Percentiles rank a stretch among this genome's conserved stretches.
Conservation (phyloP, 1,139 yeast species). For the Saccharomyces hybrid region DNA sequence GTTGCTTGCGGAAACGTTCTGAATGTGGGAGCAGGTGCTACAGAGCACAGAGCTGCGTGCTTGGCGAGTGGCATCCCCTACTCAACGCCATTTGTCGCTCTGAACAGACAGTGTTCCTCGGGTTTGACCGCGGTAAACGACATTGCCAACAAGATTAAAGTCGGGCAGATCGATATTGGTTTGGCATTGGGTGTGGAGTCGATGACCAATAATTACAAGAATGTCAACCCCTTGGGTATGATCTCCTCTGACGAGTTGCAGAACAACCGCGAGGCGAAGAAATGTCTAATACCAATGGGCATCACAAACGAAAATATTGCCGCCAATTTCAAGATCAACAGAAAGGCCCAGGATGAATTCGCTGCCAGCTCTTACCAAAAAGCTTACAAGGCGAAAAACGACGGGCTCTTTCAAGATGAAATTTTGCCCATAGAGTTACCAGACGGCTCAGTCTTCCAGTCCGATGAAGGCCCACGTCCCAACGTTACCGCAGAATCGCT, state of each 20-base stretch:
- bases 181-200: slow-evolving; percentile 90
- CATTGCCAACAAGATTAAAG: slow-evolving; percentile 76
- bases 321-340: slow-evolving; percentile 50
- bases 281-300: slow-evolving; percentile 86
- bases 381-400: slow-evolving; percentile 65
- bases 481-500: slow-evolving; percentile 77
- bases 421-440: slow-evolving; percentile 59
- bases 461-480: slow-evolving; percentile 87
- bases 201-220: slow-evolving; percentile 80
- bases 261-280: slow-evolving; percentile 43
- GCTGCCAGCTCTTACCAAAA: slow-evolving; percentile 78
- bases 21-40: slow-evolving; percentile 86
- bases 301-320: slow-evolving; percentile 78
- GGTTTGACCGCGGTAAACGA: slow-evolving; percentile 87
- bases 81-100: slow-evolving; percentile 66
- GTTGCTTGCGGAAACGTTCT: slow-evolving; percentile 84
- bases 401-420: slow-evolving; percentile 74
- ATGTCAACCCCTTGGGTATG: slow-evolving; percentile 53
- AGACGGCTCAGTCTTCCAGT: slow-evolving; percentile 42
- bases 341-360: slow-evolving; percentile 75
- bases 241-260: slow-evolving; percentile 46
- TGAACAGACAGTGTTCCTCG: slow-evolving; percentile 92
- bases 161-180: slow-evolving; percentile 88
- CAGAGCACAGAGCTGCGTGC: slow-evolving; percentile 82
- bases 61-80: slow-evolving; percentile 68